A percentile compares a stretch with the other conserved stretches of the same genome.
phyloP scores from a whole-genome alignment of 202 grass and related monocot species.

The Saccharum hybrid region DNA sequence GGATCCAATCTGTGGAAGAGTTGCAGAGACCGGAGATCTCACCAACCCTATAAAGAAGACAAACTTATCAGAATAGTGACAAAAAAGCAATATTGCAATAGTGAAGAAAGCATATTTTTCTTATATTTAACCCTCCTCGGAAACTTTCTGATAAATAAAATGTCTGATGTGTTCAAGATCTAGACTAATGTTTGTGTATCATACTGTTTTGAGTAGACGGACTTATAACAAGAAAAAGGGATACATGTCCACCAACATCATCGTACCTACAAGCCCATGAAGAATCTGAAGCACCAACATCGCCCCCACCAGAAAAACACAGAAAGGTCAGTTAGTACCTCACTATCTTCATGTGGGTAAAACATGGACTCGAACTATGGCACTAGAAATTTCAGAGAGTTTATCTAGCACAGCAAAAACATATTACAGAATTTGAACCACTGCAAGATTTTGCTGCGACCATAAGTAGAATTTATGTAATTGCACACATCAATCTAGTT shows the following conservation, averaged over 20 bases:
- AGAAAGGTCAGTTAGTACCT: constrained; percentile 31
- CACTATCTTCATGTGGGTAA: not conserved
- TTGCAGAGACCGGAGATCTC: constrained; percentile 80
- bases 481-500: not conserved
- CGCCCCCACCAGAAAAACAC: not conserved
- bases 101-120: not conserved
- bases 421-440: not conserved
- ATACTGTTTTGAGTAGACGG: not conserved
- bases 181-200: not conserved
- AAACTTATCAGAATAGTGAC: not conserved
- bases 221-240: not conserved
- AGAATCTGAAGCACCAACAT: constrained; percentile 65
- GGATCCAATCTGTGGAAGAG: constrained; percentile 85
- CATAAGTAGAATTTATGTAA: not conserved
- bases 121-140: not conserved
- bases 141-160: not conserved
- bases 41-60: constrained; percentile 63
- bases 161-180: not conserved
- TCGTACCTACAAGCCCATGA: constrained; percentile 78
- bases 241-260: not conserved
- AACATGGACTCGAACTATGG: not conserved
- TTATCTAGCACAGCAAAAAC: not conserved
- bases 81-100: not conserved
- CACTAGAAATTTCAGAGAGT: not conserved
- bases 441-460: not conserved